Evolutionary conservation across 306 rosid species (phyloP).

Genomic region (Canavalia gladiata): DNA sequence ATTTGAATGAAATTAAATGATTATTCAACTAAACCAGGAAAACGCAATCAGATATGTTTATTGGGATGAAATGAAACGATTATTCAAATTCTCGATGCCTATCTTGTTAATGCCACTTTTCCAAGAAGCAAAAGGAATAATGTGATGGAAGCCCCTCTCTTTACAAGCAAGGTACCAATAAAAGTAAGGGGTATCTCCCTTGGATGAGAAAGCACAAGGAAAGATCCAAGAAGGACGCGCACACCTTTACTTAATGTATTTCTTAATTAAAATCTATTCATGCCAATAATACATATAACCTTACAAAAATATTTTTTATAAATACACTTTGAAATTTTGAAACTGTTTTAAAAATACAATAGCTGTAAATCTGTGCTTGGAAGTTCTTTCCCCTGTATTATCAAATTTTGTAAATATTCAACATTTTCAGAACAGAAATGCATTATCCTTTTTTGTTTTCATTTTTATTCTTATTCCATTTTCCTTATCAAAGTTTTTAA

Average conservation of each 20-base stretch:
- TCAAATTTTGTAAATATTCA: neutral
- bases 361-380: neutral
- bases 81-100: conserved; percentile 3
- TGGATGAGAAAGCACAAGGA: conserved; percentile 32
- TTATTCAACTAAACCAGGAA: no score
- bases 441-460: neutral
- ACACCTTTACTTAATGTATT: neutral
- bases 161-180: conserved; percentile 52
- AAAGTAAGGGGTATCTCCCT: conserved; percentile 49
- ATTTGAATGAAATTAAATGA: no score
- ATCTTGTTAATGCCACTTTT: conserved; percentile 1
- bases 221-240: neutral
- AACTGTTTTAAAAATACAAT: neutral
- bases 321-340: neutral
- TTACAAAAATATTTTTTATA: neutral
- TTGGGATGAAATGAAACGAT: neutral
- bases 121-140: conserved; percentile 15
- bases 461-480: conserved; percentile 30
- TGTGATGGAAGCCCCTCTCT: neutral
- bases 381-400: neutral
- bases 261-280: neutral
- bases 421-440: neutral
- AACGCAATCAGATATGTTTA: no score
- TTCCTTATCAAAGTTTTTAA: neutral
- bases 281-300: neutral